Evolutionary conservation across 2,329 filamentous ascomycete species (phyloP), one percentile per base, ranked within the genome.

Genomic region (Scopulariopsis brevicaulis): DNA sequence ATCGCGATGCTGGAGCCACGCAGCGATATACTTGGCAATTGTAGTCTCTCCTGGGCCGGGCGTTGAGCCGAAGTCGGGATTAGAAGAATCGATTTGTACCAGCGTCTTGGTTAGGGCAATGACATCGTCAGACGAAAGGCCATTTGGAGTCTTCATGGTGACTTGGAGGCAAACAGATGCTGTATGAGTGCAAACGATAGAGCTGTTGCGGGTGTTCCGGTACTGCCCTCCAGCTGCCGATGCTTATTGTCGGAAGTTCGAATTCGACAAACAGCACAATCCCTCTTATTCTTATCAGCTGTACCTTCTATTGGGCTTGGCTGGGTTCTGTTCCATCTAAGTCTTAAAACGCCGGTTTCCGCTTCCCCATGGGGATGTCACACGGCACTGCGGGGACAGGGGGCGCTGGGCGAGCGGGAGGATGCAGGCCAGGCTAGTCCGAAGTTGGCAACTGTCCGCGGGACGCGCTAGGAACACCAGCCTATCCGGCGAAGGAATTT

Each of bases 1-100:
- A 22, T 73, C 73, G 0, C 79, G 73, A 59, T 82, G 72, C 32
- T 77, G 70, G 2, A 81, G 64, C 79, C 79, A 82, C 1, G 74
- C 72, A 1, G 66, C 67, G 8, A 81, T 68, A 56, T 77, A 81
- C 3, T 69, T 65, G 2, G 74, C 76, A 37, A 81, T 74, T 0
- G 65, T 68, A 0, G 66, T 70, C 60, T 81, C 78, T 0, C 77
- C 78, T 0, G 69, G 71, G 0, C 76, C 77, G 1, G 72, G 69
- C 0, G 66, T 60, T 5, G 71, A 66, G 0, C 74, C 74, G 0
- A 77, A 60, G 0, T 69, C 70, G 0, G 76, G 74, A 55, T 74
- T 80, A 1, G 77, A 71, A 0, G 79, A 82, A 60, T 79, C 67
- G 62, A 82, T 80, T 15, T 67, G 69, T 0, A 76, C 74, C 14